phyloP scores from a whole-genome alignment of 1,139 yeast genomes.

The Candida sp. region DNA sequence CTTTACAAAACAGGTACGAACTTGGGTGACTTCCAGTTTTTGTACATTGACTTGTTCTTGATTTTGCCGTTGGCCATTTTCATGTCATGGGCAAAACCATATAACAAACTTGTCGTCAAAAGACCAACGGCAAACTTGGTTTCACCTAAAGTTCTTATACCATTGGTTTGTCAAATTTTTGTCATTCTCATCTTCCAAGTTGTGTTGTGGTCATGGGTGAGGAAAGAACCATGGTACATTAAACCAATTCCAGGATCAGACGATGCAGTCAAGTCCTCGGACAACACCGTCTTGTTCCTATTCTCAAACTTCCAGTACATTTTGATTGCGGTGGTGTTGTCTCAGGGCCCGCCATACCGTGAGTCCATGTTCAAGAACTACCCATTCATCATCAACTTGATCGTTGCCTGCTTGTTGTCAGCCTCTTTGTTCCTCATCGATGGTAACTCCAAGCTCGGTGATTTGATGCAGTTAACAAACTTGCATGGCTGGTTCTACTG shows the following conservation, averaged over 20 bases:
- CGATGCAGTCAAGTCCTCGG: slow-evolving; percentile 85
- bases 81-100: slow-evolving; percentile 98
- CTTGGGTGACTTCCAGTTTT: slow-evolving; percentile 96
- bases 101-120: slow-evolving; percentile 59
- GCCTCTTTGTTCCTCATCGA: slow-evolving; percentile 51
- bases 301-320: slow-evolving; percentile 91
- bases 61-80: slow-evolving; percentile 94
- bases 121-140: slow-evolving; percentile 95
- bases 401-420: slow-evolving; percentile 53
- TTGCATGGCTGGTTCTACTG: slow-evolving; percentile 57
- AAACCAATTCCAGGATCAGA: slow-evolving; percentile 86
- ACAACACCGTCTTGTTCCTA: slow-evolving; percentile 84
- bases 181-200: slow-evolving; percentile 70
- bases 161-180: slow-evolving; percentile 74
- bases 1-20: slow-evolving; percentile 90
- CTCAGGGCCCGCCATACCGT: slow-evolving; percentile 96
- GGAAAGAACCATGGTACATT: slow-evolving; percentile 72
- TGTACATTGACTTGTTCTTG: slow-evolving; percentile 88
- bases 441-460: slow-evolving; percentile 58
- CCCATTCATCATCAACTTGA: slow-evolving; percentile 73
- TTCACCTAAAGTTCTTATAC: slow-evolving; percentile 84
- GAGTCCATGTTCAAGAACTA: slow-evolving; percentile 69
- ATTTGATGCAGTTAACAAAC: slow-evolving; percentile 75
- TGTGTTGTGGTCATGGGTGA: slow-evolving; percentile 64
- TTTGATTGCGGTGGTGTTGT: slow-evolving; percentile 76